Percentiles rank a stretch among this genome's conserved stretches.
phyloP scores from a whole-genome alignment of 805 yeast genomes.

The Candida broadrunensis region DNA sequence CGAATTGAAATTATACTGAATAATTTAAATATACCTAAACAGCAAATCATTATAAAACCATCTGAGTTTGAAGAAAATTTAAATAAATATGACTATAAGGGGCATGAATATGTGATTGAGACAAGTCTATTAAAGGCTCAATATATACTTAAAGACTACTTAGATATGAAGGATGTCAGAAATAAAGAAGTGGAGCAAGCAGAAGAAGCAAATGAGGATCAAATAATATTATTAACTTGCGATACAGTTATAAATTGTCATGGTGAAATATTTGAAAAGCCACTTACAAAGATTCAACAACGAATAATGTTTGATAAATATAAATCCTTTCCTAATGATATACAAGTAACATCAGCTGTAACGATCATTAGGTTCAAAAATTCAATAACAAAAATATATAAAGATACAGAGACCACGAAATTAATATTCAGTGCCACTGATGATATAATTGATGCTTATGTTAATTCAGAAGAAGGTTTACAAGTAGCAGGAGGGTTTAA shows the following conservation, averaged over 20 bases:
- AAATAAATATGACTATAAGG: slow-evolving; percentile 46
- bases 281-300: slow-evolving; percentile 36
- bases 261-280: slow-evolving; percentile 75
- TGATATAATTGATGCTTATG: slow-evolving; percentile 59
- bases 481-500: slow-evolving; percentile 92
- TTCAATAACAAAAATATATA: background rate
- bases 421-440: slow-evolving; percentile 52
- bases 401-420: slow-evolving; percentile 30
- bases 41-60: slow-evolving; percentile 39
- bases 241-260: slow-evolving; percentile 73
- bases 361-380: slow-evolving; percentile 14
- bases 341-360: slow-evolving; percentile 35
- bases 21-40: slow-evolving; percentile 50
- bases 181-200: slow-evolving; percentile 24
- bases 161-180: slow-evolving; percentile 24
- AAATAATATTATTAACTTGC: slow-evolving; percentile 50
- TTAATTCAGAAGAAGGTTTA: slow-evolving; percentile 67
- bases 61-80: slow-evolving; percentile 80
- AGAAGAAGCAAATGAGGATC: slow-evolving; percentile 18
- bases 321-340: slow-evolving; percentile 9
- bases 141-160: slow-evolving; percentile 50
- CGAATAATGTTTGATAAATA: slow-evolving; percentile 26
- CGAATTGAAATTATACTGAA: slow-evolving; percentile 62
- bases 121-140: slow-evolving; percentile 70
- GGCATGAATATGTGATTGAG: slow-evolving; percentile 56